Conservation (phyloP, 768 basidiomycete species). For the Tricholomella constricta region DNA sequence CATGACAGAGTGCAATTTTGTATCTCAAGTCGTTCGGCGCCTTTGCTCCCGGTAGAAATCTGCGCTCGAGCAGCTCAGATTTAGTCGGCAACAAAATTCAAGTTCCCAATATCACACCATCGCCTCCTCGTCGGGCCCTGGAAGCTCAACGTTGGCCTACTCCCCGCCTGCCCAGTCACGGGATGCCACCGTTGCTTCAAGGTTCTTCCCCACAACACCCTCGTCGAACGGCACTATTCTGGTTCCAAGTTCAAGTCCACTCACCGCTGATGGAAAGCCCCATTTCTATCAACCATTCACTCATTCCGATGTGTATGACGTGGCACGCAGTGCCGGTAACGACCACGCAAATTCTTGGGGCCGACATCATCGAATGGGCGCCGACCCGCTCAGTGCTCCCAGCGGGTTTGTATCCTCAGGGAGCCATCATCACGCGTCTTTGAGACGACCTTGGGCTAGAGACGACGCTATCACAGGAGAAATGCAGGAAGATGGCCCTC, state of each 20-base stretch:
- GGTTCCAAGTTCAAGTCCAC: conserved; percentile 77
- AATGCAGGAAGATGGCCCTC: conserved; percentile 61
- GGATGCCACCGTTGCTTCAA: conserved; percentile 70
- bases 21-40: conserved; percentile 19
- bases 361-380: conserved; percentile 31
- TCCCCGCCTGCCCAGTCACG: conserved; percentile 65
- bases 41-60: conserved; percentile 34
- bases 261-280: conserved; percentile 39
- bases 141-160: conserved; percentile 26
- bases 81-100: conserved; percentile 38
- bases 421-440: conserved; percentile 50
- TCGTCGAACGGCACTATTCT: conserved; percentile 59
- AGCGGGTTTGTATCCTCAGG: conserved; percentile 56
- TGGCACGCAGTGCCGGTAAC: conserved; percentile 42
- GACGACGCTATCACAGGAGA: conserved; percentile 39
- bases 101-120: conserved; percentile 27
- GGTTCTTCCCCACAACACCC: conserved; percentile 54
- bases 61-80: conserved; percentile 50
- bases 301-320: conserved; percentile 41
- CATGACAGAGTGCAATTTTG: conserved; percentile 3
- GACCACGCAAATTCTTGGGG: conserved; percentile 38
- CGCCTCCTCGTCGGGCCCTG: conserved; percentile 28
- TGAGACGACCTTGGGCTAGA: conserved; percentile 46
- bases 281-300: conserved; percentile 42
- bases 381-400: conserved; percentile 60